Percentiles rank a stretch among this genome's conserved stretches.
phyloP scores from a whole-genome alignment of 331 rosid species.

The Malus hybrid region DNA sequence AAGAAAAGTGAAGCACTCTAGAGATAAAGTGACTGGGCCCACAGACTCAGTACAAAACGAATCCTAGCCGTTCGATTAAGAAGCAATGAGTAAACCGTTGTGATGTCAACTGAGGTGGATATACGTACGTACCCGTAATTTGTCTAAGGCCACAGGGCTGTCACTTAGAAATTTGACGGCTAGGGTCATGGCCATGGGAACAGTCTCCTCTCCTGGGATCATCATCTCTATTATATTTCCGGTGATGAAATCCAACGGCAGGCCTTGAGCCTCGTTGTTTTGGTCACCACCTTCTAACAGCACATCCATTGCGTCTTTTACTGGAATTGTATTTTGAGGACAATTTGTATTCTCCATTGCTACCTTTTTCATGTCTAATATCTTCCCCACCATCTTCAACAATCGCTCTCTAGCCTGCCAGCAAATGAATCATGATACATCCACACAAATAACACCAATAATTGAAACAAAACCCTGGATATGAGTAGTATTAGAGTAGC shows the following conservation, averaged over 20 bases:
- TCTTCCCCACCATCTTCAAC: constrained; percentile 53
- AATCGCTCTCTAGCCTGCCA: constrained; percentile 71
- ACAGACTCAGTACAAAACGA: not conserved
- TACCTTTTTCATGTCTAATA: constrained; percentile 22
- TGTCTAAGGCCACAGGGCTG: constrained; percentile 44
- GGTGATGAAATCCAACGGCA: constrained; percentile 53
- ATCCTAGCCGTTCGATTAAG: constrained; percentile 16
- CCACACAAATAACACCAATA: not conserved
- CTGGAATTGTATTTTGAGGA: constrained; percentile 4
- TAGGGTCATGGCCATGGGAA: constrained; percentile 71
- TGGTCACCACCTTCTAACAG: constrained; percentile 41
- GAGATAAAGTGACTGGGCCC: not conserved
- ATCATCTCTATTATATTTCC: constrained; percentile 70
- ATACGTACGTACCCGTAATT: constrained; percentile 37
- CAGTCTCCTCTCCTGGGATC: constrained; percentile 92
- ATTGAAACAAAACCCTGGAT: not conserved
- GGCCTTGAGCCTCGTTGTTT: constrained; percentile 6
- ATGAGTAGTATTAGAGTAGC: not conserved
- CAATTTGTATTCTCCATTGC: not conserved
- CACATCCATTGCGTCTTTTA: constrained; percentile 58
- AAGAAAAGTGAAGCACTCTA: constrained; percentile 20
- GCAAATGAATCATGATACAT: not conserved
- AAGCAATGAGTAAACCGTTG: not conserved
- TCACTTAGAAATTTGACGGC: constrained; percentile 63
- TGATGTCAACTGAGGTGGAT: not conserved